Percentiles rank a stretch among this genome's conserved stretches.
Evolutionary conservation across 352 stramenopile species (phyloP).

Genomic region (Sclerospora graminicola): DNA sequence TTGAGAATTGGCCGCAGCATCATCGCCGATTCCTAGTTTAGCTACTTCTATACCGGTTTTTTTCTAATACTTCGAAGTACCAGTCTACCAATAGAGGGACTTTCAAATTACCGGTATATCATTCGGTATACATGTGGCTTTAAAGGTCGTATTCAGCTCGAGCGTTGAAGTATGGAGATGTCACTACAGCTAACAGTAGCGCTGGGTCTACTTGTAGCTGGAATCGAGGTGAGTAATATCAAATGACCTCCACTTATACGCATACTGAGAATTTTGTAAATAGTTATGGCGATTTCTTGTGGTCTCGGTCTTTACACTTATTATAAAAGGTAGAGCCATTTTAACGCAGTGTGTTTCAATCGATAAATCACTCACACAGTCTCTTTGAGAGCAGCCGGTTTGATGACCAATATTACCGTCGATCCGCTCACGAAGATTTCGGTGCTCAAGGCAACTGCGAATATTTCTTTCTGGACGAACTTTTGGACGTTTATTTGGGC

Average conservation of each 20-base stretch:
- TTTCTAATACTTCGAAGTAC: no score
- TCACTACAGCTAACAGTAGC: conserved; percentile 8
- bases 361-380: neutral
- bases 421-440: conserved; percentile 30
- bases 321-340: conserved; percentile 20
- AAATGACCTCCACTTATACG: neutral
- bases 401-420: conserved; percentile 41
- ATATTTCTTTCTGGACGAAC: conserved; percentile 45
- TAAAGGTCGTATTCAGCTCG: no score
- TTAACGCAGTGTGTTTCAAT: no score
- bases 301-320: conserved; percentile 6
- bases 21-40: conserved; percentile 1
- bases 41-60: conserved; percentile 3
- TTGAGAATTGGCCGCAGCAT: conserved; percentile 62
- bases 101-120: no score
- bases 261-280: neutral
- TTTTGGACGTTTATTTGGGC: conserved; percentile 41
- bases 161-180: conserved; percentile 12
- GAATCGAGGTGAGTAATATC: conserved; percentile 8
- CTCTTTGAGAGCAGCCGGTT: conserved; percentile 18
- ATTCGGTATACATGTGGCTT: no score
- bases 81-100: no score
- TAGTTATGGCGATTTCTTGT: conserved; percentile 17
- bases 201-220: conserved; percentile 8
- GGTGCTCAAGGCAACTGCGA: conserved; percentile 23